A percentile compares a stretch with the other conserved stretches of the same genome.
phyloP scores from a whole-genome alignment of 352 stramenopile species.

The Thraustochytrium striatum region DNA sequence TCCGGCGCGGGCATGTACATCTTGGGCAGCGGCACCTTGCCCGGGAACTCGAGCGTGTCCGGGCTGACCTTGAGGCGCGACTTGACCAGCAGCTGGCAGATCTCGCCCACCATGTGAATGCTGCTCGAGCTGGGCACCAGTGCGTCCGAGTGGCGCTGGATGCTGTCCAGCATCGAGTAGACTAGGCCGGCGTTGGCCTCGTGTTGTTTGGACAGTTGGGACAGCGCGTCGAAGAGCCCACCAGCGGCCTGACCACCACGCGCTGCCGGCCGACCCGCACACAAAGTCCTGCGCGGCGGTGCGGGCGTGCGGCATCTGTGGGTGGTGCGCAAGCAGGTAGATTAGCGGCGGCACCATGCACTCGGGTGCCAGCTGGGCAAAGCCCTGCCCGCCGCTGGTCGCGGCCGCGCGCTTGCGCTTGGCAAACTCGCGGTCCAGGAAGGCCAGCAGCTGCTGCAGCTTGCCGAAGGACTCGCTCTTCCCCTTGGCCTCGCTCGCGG shows the following conservation, averaged over 20 bases:
- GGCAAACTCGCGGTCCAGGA: constrained; percentile 5
- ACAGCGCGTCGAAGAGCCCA: constrained; percentile 20
- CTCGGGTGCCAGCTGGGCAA: constrained; percentile 26
- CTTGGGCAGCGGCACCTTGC: neutral
- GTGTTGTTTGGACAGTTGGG: neutral
- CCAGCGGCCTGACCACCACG: constrained; percentile 25
- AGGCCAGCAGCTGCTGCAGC: constrained; percentile 19
- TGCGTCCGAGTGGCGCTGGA: constrained; percentile 21
- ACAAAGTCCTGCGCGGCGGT: neutral
- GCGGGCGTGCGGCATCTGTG: neutral
- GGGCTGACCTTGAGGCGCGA: constrained; percentile 22
- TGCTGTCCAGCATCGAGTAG: constrained; percentile 31
- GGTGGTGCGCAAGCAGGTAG: constrained; percentile 37
- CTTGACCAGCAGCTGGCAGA: constrained; percentile 27
- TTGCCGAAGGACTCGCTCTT: constrained; percentile 6
- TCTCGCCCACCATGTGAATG: constrained; percentile 42
- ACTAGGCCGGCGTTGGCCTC: constrained; percentile 25
- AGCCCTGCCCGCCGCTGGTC: neutral
- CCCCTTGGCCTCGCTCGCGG: neutral
- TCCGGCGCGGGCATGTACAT: constrained; percentile 19
- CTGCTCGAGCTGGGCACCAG: constrained; percentile 3
- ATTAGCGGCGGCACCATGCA: constrained; percentile 38
- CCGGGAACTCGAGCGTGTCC: constrained; percentile 27
- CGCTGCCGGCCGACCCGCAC: neutral
- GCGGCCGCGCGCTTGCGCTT: neutral